Evolutionary conservation across 345 rosid species (phyloP).

Genomic region (Hibiscus tridactylites): DNA sequence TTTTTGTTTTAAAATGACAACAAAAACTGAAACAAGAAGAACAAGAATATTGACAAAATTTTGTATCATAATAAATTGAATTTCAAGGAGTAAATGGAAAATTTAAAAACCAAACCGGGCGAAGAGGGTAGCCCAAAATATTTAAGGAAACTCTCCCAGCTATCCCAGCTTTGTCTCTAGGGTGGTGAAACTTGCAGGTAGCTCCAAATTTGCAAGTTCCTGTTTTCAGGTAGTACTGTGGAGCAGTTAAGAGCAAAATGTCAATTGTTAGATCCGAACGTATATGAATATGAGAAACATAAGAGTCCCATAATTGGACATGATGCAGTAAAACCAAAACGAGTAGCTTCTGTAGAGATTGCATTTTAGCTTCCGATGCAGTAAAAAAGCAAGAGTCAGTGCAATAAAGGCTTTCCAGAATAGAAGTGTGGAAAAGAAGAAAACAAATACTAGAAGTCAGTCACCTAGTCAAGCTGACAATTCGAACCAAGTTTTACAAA

Average conservation of each 20-base stretch:
- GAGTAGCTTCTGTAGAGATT: neutral
- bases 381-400: neutral
- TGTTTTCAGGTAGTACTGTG: conserved; percentile 86
- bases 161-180: conserved; percentile 90
- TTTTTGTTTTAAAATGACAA: neutral
- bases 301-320: neutral
- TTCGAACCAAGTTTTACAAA: neutral
- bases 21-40: neutral
- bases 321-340: neutral
- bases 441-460: neutral
- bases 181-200: conserved; percentile 99
- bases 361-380: neutral
- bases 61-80: neutral
- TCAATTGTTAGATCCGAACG: conserved; percentile 3
- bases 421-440: neutral
- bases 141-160: conserved; percentile 86
- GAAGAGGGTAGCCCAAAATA: conserved; percentile 83
- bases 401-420: neutral
- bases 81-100: conserved; percentile 6
- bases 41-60: neutral
- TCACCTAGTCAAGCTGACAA: neutral
- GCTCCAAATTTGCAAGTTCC: conserved; percentile 99
- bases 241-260: conserved; percentile 21
- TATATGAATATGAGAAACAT: neutral
- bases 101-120: conserved; percentile 48